Percentiles rank a stretch among this genome's conserved stretches.
Evolutionary conservation across 75 land plant genomes (phyloP).

Genomic region (Cupressus sempervirens): DNA sequence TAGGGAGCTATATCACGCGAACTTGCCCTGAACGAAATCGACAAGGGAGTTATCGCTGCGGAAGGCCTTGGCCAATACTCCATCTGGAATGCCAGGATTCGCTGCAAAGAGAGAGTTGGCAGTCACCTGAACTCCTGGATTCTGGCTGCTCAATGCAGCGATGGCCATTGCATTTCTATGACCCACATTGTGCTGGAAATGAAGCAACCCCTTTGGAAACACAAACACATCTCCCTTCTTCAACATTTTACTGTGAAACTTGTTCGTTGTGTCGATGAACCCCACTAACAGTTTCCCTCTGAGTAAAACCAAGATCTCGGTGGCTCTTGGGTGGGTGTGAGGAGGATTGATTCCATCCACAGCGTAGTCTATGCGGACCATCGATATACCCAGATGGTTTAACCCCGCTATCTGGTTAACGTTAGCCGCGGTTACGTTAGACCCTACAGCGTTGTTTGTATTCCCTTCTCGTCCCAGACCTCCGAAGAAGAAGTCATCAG

Average conservation of each 20-base stretch:
- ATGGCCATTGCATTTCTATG: conserved; percentile 7
- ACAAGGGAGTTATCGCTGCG: conserved; percentile 21
- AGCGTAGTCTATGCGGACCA: conserved; percentile 42
- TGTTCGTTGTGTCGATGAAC: conserved; percentile 22
- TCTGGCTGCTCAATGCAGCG: conserved; percentile 29
- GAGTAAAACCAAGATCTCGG: conserved; percentile 26
- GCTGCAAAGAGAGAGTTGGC: conserved; percentile 34
- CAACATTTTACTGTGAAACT: conserved; percentile 22
- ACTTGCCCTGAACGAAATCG: conserved; percentile 23
- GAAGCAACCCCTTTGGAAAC: conserved; percentile 29
- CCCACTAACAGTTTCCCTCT: conserved; percentile 33
- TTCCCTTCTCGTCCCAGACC: conserved; percentile 15
- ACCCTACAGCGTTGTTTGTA: conserved; percentile 17
- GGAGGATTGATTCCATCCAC: conserved; percentile 33
- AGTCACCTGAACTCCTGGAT: conserved; percentile 23
- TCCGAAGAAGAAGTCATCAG: conserved; percentile 29
- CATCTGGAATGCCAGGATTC: conserved; percentile 22
- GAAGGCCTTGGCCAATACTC: conserved; percentile 32
- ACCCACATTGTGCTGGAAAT: conserved; percentile 20
- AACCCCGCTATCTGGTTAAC: conserved; percentile 30
- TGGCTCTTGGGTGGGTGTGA: conserved; percentile 44
- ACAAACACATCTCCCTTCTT: conserved; percentile 45
- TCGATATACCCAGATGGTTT: conserved; percentile 42
- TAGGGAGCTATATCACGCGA: not conserved
- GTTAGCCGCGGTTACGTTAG: conserved; percentile 17